Evolutionary conservation across 2,329 filamentous ascomycete genomes (phyloP), one percentile per base, ranked within the genome.

Genomic region (Fonsecaea monophora): DNA sequence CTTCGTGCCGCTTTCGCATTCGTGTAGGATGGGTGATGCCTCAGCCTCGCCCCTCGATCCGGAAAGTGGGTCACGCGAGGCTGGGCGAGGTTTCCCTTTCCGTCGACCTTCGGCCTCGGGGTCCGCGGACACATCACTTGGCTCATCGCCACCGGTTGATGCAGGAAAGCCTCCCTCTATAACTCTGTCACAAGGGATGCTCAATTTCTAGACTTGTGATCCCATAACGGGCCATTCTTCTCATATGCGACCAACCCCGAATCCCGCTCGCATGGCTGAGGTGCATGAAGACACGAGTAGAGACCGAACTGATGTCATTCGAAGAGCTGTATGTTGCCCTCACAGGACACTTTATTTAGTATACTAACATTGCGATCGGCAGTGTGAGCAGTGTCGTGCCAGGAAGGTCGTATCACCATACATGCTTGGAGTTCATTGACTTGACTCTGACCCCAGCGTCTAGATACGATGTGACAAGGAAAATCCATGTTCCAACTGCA

Each of bases 391-490:
- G 34, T 55, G 53, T 21, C 53, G 53, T 7, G 21, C 15, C 30
- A 34, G 53, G 25, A 55, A 55, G 53, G 53, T 55, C 18, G 2
- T 12, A 5, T 3, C 34, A 15, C 12, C 1, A 18, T 3, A 10
- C 2, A 54, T 55, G 9, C 21, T 37, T 30, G 30, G 12, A 7
- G 5, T 18, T 35, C 9, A 12, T 0, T 5, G 30, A 37, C 53
- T 30, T 34, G 34, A 32, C 25, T 5, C 53, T 55, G 53, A 55
- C 13, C 5, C 30, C 8, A 5, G 15, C 3, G 53, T 50, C 30
- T 35, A 55, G 53, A 55, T 55, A 35, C 53, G 53, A 34, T 55
- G 53, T 12, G 53, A 55, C 53, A 55, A 37, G 13, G 34, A 55
- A 34, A 55, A 3, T 13, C 53, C 53, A 34, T 55, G 53, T n/a